A percentile compares a stretch with the other conserved stretches of the same genome.
phyloP scores from a whole-genome alignment of 306 rosid species.

The Herpetospermum pedunculosum region DNA sequence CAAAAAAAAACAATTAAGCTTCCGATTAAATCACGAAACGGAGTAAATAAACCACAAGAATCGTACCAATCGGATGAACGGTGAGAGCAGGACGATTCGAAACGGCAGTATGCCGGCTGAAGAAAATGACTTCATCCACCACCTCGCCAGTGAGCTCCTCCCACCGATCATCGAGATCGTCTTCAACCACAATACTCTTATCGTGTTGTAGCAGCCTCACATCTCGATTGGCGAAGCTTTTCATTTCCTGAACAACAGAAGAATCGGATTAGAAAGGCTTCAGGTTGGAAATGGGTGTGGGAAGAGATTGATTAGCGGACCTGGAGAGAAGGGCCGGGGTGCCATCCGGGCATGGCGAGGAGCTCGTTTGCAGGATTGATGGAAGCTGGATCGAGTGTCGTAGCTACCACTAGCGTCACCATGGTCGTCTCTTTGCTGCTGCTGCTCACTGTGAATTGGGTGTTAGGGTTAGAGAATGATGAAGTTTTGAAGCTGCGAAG shows the following conservation, averaged over 20 bases:
- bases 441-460: not conserved
- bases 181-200: conserved; percentile 53
- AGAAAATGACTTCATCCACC: conserved; percentile 63
- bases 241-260: conserved; percentile 34
- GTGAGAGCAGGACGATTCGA: conserved; percentile 92
- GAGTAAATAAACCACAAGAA: not conserved
- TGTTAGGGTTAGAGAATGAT: not conserved
- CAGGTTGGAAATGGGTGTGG: not conserved
- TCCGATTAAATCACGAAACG: not conserved
- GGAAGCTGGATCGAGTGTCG: conserved; percentile 75
- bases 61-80: conserved; percentile 72
- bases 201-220: conserved; percentile 51
- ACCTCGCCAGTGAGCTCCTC: conserved; percentile 56
- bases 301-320: conserved; percentile 12
- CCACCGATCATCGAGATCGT: conserved; percentile 66
- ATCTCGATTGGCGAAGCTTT: conserved; percentile 38
- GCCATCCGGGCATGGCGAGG: conserved; percentile 66
- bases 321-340: conserved; percentile 48
- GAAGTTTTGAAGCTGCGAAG: not conserved
- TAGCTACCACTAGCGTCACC: conserved; percentile 78
- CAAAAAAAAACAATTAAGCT: not conserved
- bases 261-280: not conserved
- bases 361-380: conserved; percentile 79
- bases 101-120: conserved; percentile 78
- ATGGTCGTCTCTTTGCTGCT: conserved; percentile 4